Percentiles rank a stretch among this genome's conserved stretches.
phyloP scores from a whole-genome alignment of 768 basidiomycete genomes.

The Pilatotrama ljubarskyi region DNA sequence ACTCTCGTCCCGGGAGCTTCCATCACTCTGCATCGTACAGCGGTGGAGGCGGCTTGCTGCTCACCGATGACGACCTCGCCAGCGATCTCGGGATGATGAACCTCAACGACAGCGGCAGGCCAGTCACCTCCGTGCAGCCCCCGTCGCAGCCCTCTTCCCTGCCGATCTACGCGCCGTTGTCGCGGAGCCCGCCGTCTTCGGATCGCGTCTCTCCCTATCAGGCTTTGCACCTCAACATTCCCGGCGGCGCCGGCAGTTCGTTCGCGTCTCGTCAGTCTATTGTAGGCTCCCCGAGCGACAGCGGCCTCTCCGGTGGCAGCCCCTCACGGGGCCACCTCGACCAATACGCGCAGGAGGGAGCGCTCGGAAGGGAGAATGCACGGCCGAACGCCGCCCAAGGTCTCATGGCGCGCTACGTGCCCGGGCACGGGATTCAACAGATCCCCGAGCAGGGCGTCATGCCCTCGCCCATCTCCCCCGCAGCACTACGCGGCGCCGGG shows the following conservation, averaged over 20 bases:
- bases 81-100: constrained; percentile 65
- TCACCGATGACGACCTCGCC: constrained; percentile 82
- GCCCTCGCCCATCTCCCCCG: constrained; percentile 62
- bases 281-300: constrained; percentile 64
- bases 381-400: constrained; percentile 32
- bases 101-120: constrained; percentile 36
- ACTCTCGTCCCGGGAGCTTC: constrained; percentile 30
- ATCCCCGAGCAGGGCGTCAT: constrained; percentile 41
- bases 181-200: constrained; percentile 55
- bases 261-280: constrained; percentile 49
- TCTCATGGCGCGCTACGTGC: constrained; percentile 60
- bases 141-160: constrained; percentile 73
- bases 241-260: constrained; percentile 39
- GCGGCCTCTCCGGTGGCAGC: constrained; percentile 54
- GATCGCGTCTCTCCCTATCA: constrained; percentile 60
- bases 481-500: constrained; percentile 21
- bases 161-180: constrained; percentile 71
- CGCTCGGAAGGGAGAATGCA: constrained; percentile 30
- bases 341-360: constrained; percentile 40
- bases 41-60: constrained; percentile 59
- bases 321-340: constrained; percentile 49
- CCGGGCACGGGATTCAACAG: constrained; percentile 66
- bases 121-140: constrained; percentile 46
- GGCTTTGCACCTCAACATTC: constrained; percentile 61
- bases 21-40: constrained; percentile 37